Evolutionary conservation across 2,329 filamentous ascomycete genomes (phyloP).

Genomic region (Nemania sp.): DNA sequence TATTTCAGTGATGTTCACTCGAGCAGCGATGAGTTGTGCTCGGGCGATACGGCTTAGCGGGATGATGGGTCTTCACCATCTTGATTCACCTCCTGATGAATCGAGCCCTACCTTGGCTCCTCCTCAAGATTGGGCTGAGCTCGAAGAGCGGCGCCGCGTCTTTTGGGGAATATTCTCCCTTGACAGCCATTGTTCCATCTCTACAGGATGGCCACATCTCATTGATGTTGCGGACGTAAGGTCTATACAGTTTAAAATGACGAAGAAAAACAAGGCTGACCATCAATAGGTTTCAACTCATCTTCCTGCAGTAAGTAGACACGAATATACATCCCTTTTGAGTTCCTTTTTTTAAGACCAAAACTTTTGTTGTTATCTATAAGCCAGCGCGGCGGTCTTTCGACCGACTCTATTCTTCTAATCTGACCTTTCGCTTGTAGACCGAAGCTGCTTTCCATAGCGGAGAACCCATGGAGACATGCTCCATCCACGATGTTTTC

Average conservation of each 20-base stretch:
- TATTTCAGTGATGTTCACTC: constrained; percentile 70
- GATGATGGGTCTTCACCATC: constrained; percentile 65
- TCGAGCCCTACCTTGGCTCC: constrained; percentile 72
- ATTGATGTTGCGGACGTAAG: constrained; percentile 72
- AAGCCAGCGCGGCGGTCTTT: not conserved
- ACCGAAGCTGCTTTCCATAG: constrained; percentile 76
- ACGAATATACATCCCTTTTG: not conserved
- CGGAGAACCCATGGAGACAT: constrained; percentile 65
- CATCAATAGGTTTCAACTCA: constrained; percentile 68
- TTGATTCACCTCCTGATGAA: constrained; percentile 37
- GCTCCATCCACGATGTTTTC: constrained; percentile 67
- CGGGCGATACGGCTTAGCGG: constrained; percentile 66
- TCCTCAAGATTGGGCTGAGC: constrained; percentile 78
- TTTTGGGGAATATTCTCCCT: constrained; percentile 87
- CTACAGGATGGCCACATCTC: constrained; percentile 86
- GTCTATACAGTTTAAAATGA: not conserved
- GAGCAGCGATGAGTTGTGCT: constrained; percentile 82
- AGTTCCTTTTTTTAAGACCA: not conserved
- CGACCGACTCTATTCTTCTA: not conserved
- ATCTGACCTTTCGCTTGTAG: constrained; percentile 40
- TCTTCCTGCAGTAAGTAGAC: constrained; percentile 59
- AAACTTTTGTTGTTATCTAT: not conserved
- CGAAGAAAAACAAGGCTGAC: constrained; percentile 21
- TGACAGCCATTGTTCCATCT: constrained; percentile 84
- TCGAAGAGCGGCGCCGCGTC: constrained; percentile 78